Base-by-base conservation (phyloP, 345 rosid species). In the Trapa bicornis region DNA sequence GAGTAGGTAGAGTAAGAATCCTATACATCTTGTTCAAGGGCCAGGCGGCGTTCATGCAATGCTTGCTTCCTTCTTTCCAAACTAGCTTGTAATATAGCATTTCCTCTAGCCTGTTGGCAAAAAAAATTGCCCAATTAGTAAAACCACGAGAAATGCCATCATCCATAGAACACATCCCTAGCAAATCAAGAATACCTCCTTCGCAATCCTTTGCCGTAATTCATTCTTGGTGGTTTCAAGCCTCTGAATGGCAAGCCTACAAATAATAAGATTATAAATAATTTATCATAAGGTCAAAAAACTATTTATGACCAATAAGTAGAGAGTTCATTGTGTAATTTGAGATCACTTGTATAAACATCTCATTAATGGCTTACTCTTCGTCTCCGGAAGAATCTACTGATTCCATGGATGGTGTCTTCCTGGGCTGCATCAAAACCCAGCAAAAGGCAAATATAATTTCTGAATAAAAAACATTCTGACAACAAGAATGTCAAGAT, bases 21-120 rank as follows among this genome's bases (percentile, higher is more conserved):
- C 33, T 58, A 61, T 89, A 94, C 97, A 86, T 94, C 97, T 89
- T 91, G 99, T 76, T 91, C 97, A 74, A 94, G 99, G 54, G 96
- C 96, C 82, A 94, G 75, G 69, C 99, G 97, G 65, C 96, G 87
- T 76, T 94, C 99, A 71, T 94, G 97, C 80, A 94, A 77, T 58
- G 99, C 99, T 83, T 94, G 99, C 79, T 94, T 94, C 83, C 97
- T 91, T 81, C 96, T 83, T 82, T 94, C 97, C 75, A 94, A 80
- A 83, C 97, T 91, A 71, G 96, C 96, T 72, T 94, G 99, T 65
- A 94, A 82, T 79, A 94, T 87, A 48, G 99, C 97, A 77, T 94
- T 91, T 72, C 99, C 99, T 80, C 95, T 84, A 56, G 97, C 95
- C 97, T 94, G 71, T 76, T 62, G 62, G 52, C 38, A 57, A 58